phyloP scores from a whole-genome alignment of 805 yeast genomes.

The Naumovozyma baii region DNA sequence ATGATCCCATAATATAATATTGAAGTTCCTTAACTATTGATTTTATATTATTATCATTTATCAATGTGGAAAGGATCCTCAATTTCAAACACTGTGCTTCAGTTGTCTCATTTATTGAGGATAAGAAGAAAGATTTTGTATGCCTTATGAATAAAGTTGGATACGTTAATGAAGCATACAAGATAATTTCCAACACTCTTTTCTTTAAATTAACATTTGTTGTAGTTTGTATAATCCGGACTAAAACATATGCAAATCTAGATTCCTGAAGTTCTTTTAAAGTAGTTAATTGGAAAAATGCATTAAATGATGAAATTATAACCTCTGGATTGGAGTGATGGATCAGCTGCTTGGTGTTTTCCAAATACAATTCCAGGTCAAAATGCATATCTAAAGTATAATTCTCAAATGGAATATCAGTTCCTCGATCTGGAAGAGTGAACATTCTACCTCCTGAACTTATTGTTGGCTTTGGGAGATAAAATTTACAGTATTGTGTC shows the following conservation, averaged over 20 bases:
- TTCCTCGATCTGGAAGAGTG: constrained; percentile 37
- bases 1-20: constrained; percentile 34
- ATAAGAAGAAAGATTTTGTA: constrained; percentile 43
- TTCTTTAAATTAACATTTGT: constrained; percentile 28
- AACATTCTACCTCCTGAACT: constrained; percentile 16
- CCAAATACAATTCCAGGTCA: constrained; percentile 50
- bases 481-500: constrained; percentile 55
- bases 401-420: constrained; percentile 31
- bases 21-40: constrained; percentile 53
- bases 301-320: constrained; percentile 48
- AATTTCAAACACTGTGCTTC: constrained; percentile 44
- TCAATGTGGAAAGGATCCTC: constrained; percentile 49
- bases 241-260: constrained; percentile 42
- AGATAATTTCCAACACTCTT: constrained; percentile 40
- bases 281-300: constrained; percentile 50
- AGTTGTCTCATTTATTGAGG: constrained; percentile 42
- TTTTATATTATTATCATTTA: constrained; percentile 43
- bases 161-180: constrained; percentile 27
- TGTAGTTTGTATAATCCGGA: constrained; percentile 33
- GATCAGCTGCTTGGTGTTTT: constrained; percentile 37
- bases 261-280: constrained; percentile 40
- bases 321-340: constrained; percentile 51
- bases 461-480: constrained; percentile 45
- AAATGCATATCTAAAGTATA: constrained; percentile 39
- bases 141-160: constrained; percentile 30